phyloP scores from a whole-genome alignment of 2,329 filamentous ascomycete species.

The Teratosphaeria zuluensis region DNA sequence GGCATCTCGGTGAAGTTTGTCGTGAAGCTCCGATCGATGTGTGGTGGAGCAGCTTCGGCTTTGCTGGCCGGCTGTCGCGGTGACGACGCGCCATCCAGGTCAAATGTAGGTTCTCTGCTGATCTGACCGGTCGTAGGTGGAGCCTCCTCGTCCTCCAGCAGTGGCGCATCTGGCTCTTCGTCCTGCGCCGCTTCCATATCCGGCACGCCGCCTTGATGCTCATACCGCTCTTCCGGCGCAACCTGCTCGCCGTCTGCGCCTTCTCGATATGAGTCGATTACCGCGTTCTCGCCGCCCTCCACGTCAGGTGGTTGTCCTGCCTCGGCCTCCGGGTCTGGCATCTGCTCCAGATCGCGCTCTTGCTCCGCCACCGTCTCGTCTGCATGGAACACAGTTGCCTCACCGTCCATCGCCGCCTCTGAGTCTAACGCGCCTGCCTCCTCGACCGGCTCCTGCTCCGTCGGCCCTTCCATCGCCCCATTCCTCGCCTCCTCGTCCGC shows the following conservation, averaged over 20 bases:
- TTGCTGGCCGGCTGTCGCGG: constrained; percentile 9
- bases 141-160: constrained; percentile 32
- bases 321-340: constrained; percentile 9
- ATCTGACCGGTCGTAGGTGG: constrained; percentile 18
- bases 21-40: constrained; percentile 22
- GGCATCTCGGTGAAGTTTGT: constrained; percentile 23
- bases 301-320: background rate
- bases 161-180: constrained; percentile 32
- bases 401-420: constrained; percentile 9
- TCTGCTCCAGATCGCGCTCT: constrained; percentile 13
- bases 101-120: constrained; percentile 7
- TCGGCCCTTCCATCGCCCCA: constrained; percentile 3
- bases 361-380: constrained; percentile 15
- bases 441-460: constrained; percentile 1
- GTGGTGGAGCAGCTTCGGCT: constrained; percentile 8
- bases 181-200: constrained; percentile 37
- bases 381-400: constrained; percentile 13
- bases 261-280: background rate
- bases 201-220: constrained; percentile 37
- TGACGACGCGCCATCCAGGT: constrained; percentile 8
- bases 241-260: background rate
- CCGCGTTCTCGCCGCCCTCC: background rate
- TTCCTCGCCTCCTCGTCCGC: constrained; percentile 4
- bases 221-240: constrained; percentile 30
- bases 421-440: background rate